Conservation (phyloP, 129 eudicot species). For the Saussurea involucrata region DNA sequence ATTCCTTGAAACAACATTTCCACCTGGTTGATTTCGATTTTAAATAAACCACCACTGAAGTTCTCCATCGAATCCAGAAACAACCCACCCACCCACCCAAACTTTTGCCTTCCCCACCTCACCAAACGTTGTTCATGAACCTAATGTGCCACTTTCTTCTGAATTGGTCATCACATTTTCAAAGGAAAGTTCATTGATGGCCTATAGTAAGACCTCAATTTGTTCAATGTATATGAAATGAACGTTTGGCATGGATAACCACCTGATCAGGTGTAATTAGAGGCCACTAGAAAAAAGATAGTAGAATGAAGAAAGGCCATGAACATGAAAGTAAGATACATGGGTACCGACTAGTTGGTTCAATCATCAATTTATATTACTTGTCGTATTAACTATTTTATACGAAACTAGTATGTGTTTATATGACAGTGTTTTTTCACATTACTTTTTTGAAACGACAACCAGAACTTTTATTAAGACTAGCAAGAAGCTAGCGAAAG, state of each 20-base stretch:
- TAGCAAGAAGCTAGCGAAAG: no score
- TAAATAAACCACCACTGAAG: neutral
- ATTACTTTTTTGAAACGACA: no score
- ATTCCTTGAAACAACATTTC: neutral
- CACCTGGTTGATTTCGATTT: neutral
- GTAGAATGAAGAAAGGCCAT: neutral
- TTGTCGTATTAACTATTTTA: no score
- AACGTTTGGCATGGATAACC: neutral
- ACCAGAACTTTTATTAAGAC: no score
- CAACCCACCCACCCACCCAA: neutral
- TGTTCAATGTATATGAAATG: neutral
- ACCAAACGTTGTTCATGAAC: neutral
- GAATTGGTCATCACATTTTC: neutral
- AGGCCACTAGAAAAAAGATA: neutral
- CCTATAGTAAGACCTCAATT: neutral
- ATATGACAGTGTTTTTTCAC: no score
- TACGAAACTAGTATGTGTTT: no score
- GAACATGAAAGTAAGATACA: neutral
- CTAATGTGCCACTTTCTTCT: neutral
- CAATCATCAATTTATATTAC: neutral
- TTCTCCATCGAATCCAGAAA: neutral
- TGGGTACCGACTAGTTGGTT: neutral
- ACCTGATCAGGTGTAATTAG: neutral
- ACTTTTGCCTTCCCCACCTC: neutral
- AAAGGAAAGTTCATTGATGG: neutral